These are phyloP conservation scores for Diphasiastrum complanatum DNA, from an alignment of 83 land plant genomes.

Conservation along the genomic window DNA sequence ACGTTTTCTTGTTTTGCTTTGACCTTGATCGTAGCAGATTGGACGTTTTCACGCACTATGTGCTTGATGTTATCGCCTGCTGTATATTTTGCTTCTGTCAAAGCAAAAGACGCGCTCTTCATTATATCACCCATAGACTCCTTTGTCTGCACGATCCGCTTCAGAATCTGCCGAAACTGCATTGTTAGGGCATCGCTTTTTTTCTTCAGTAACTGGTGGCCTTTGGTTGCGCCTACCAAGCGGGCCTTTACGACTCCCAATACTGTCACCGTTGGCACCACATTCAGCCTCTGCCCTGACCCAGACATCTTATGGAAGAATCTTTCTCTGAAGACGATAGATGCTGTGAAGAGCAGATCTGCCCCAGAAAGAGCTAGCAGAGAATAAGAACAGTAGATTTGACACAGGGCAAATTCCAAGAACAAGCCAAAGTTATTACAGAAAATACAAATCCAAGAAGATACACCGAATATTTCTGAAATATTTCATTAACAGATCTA, in stretches of 20 bases:
- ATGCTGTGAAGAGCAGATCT: too few species aligned
- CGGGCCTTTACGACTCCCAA: slow-evolving; percentile 86
- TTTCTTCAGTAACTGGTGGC: slow-evolving; percentile 90
- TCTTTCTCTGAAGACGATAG: too few species aligned
- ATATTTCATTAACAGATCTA: too few species aligned
- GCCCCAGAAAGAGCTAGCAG: too few species aligned
- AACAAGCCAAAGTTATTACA: too few species aligned
- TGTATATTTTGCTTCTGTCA: slow-evolving; percentile 78
- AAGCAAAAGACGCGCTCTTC: slow-evolving; percentile 65
- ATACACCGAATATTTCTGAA: too few species aligned
- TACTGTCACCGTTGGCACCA: slow-evolving; percentile 86
- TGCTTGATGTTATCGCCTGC: slow-evolving; percentile 88
- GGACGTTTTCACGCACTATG: slow-evolving; percentile 70
- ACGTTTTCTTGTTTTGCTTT: slow-evolving; percentile 73
- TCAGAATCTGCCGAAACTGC: slow-evolving; percentile 82
- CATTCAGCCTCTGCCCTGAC: slow-evolving; percentile 68
- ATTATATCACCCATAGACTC: slow-evolving; percentile 91
- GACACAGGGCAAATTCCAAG: too few species aligned
- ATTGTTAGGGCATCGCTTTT: slow-evolving; percentile 93
- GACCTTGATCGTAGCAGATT: slow-evolving; percentile 64
- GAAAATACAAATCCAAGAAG: too few species aligned
- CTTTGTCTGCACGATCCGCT: slow-evolving; percentile 81
- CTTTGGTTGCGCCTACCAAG: slow-evolving; percentile 83
- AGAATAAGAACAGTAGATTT: too few species aligned
- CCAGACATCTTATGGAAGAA: slow-evolving; percentile 89